Evolutionary conservation across 352 stramenopile species (phyloP).

Genomic region (Achlya hypogyna): DNA sequence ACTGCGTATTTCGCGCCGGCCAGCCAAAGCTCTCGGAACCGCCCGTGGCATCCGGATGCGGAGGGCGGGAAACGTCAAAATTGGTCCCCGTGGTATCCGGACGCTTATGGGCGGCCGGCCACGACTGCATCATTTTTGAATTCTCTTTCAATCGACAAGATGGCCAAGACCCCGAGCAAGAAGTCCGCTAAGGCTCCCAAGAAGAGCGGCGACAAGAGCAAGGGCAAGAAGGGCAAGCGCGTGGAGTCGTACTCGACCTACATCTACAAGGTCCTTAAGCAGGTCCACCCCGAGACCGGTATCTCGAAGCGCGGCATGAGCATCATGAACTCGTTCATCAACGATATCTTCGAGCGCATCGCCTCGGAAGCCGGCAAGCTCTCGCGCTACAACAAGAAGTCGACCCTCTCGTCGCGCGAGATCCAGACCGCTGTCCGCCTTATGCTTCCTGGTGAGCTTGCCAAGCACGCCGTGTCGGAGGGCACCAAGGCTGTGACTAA

Average conservation of each 20-base stretch:
- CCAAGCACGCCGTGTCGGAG: conserved; percentile 96
- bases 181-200: conserved; percentile 77
- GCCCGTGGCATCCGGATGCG: background rate
- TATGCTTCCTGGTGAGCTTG: conserved; percentile 94
- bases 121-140: conserved; percentile 16
- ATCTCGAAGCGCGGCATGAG: conserved; percentile 97
- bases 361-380: conserved; percentile 93
- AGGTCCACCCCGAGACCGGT: conserved; percentile 95
- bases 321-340: conserved; percentile 99
- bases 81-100: background rate
- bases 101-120: background rate
- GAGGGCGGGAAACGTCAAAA: background rate
- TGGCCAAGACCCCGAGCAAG: conserved; percentile 96
- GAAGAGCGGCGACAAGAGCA: conserved; percentile 66
- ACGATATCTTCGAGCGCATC: conserved; percentile 98
- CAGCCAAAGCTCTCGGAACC: background rate
- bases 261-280: conserved; percentile 91
- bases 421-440: conserved; percentile 94
- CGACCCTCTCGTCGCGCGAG: conserved; percentile 92
- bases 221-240: conserved; percentile 66
- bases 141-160: conserved; percentile 27
- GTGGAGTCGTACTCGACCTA: conserved; percentile 86
- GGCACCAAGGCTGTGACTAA: conserved; percentile 95
- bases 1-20: conserved; percentile 7
- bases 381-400: conserved; percentile 98